These are phyloP conservation scores for Coemansia sp. DNA, from an alignment of 192 early-diverging fungal species.

Conservation along the genomic window DNA sequence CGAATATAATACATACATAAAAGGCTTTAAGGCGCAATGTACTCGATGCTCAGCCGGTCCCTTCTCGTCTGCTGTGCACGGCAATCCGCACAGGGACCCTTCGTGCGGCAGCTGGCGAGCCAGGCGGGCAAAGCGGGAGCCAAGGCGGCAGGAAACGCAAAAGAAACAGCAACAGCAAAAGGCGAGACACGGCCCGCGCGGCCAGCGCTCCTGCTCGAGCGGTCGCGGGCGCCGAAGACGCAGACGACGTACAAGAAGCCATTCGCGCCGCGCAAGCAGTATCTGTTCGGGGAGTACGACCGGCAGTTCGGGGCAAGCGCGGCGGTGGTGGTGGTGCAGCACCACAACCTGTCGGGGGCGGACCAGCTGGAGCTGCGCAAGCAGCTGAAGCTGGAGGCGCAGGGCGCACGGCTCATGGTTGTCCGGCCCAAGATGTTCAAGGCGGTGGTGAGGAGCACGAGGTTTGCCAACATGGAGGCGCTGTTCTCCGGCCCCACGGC, in stretches of 20 bases:
- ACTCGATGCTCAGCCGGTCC: not conserved
- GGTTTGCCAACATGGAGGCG: constrained; percentile 31
- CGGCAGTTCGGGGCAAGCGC: constrained; percentile 27
- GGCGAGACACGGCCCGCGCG: not conserved
- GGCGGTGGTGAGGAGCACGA: constrained; percentile 49
- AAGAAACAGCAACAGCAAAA: not conserved
- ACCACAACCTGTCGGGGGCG: constrained; percentile 45
- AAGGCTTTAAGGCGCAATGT: not conserved
- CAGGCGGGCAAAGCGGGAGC: not conserved
- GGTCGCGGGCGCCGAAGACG: constrained; percentile 37
- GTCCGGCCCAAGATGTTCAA: constrained; percentile 47
- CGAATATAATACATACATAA: too few species aligned
- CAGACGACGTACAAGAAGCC: constrained; percentile 54
- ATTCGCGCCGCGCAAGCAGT: constrained; percentile 53
- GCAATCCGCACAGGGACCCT: not conserved
- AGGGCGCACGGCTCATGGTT: constrained; percentile 37
- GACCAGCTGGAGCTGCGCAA: constrained; percentile 39
- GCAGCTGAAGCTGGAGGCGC: constrained; percentile 26
- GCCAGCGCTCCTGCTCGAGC: constrained; percentile 19
- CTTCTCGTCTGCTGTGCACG: not conserved
- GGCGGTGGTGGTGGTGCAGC: constrained; percentile 37
- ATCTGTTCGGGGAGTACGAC: constrained; percentile 51
- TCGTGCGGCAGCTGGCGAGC: not conserved
- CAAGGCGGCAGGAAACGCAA: too few species aligned
- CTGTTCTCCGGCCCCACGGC: constrained; percentile 52